Evolutionary conservation across 805 yeast species (phyloP), one percentile per base, ranked within the genome.

Genomic region (Yarrowia sp.): DNA sequence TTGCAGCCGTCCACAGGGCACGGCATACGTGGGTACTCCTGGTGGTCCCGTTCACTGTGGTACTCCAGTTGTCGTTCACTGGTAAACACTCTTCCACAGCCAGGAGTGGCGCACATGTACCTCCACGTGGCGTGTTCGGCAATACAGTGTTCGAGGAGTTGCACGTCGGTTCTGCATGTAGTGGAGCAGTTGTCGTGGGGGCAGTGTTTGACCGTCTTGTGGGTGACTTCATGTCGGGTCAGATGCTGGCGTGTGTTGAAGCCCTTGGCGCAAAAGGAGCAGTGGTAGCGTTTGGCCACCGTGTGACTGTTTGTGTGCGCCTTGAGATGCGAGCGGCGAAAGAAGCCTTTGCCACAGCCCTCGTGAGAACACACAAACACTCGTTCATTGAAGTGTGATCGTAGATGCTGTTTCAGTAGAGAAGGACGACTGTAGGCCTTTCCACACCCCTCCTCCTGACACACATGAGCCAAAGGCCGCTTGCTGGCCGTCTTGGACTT

Each of bases 361-460:
- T 75, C 73, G 11, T 70, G 66, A 0, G 74, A 61, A 73, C 99
- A 95, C 50, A 71, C 71, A 72, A 85, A 93, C 0, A 96, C 96
- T 63, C 95, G 78, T 44, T 87, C 85, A 66, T 90, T 89, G 2
- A 89, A 82, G 71, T 95, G 99, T 0, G 89, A 75, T 43, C 93
- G 79, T 67, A 82, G 80, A 71, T 95, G 99, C 71, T 90, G 97
- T 39, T 87, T 89, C 60, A 95, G 78, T 10, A 91, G 79, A 1
- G 96, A 86, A 0, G 98, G 98, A 57, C 93, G 80, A 6, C 88
- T 78, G 71, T 91, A 93, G 1, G 89, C 82, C 74, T 91, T 93
- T 35, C 76, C 82, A 71, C 98, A 95, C 2, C 83, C 87, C 6
- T 79, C 82, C 66, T 79, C 82, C 17, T 80, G 82, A 74, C 98